Conservation (phyloP, 257 asterid species). For the Jaltomata sinuosa region DNA sequence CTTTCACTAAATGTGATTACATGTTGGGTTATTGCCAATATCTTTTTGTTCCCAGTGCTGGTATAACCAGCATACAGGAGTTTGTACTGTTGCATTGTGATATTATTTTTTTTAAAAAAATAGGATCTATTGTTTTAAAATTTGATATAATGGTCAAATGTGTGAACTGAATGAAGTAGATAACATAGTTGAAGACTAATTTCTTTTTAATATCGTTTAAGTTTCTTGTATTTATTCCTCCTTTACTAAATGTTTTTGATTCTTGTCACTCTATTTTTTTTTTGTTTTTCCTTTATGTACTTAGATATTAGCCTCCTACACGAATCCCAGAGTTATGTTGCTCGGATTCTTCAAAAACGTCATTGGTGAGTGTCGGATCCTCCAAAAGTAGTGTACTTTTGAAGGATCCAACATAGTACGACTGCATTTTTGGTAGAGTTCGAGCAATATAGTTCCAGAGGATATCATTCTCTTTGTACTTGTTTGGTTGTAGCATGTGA, state of each 20-base stretch:
- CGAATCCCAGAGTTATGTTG: background rate
- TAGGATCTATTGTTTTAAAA: background rate
- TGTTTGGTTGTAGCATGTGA: background rate
- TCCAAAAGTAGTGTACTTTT: too few species aligned
- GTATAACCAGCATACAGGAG: background rate
- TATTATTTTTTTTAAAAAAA: background rate
- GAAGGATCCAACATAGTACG: too few species aligned
- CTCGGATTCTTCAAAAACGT: too few species aligned
- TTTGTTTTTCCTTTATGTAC: background rate
- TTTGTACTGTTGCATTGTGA: background rate
- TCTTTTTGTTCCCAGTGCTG: background rate
- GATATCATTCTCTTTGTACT: background rate
- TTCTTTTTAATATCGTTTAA: background rate
- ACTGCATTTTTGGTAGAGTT: too few species aligned
- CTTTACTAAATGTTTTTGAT: background rate
- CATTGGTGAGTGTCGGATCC: too few species aligned
- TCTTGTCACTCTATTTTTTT: background rate
- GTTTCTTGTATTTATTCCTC: background rate
- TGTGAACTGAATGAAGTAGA: background rate
- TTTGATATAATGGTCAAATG: background rate
- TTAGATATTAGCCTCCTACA: background rate
- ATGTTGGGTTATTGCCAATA: background rate
- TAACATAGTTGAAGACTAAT: background rate
- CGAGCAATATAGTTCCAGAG: too few species aligned
- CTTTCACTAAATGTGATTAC: background rate